Evolutionary conservation across 306 rosid genomes (phyloP), one percentile per base, ranked within the genome.

Genomic region (Carpinus fangiana): DNA sequence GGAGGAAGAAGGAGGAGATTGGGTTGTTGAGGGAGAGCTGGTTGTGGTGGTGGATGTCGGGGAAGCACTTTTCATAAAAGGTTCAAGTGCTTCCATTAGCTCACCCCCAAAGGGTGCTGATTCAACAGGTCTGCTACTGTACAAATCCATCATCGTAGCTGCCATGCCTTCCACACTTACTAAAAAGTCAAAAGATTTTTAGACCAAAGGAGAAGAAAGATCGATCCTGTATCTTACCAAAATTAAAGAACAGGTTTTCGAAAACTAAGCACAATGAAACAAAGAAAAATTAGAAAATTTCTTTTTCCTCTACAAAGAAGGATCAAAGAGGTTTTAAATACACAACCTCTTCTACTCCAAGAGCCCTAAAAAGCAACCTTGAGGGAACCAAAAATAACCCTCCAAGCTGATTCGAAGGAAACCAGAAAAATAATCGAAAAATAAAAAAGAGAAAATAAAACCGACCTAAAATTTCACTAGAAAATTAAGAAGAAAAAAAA

Each of bases 51-150:
- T 16, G n/a, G 50, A 9, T 17, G 71, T 18, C 18, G 28, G 1
- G 83, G 90, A 92, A 86, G 88, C 83, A 93, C 89, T 84, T 80
- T 90, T 96, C 86, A 96, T 96, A 91, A 96, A 96, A 93, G 98
- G 94, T 86, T 85, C 93, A 77, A 96, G 98, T 77, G 92, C 98
- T 89, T 96, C 99, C 99, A 96, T 96, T 48, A 96, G 81, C 82
- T 96, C 98, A 82, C 98, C 95, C 52, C 91, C 86, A 38, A 81
- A 82, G 1, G 92, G 88, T 82, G 85, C 93, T 60, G 98, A 84
- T 21, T 84, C 92, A 75, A 89, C 47, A 43, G 72, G 55, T 47
- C 81, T 79, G 85, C 82, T 68, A 74, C 74, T 85, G 92, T 86
- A 93, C 72, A 86, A 86, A 86, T 89, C 92, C 97, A 90, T 88